Conservation (phyloP, 1,139 yeast species). For the Pichia sp. region DNA sequence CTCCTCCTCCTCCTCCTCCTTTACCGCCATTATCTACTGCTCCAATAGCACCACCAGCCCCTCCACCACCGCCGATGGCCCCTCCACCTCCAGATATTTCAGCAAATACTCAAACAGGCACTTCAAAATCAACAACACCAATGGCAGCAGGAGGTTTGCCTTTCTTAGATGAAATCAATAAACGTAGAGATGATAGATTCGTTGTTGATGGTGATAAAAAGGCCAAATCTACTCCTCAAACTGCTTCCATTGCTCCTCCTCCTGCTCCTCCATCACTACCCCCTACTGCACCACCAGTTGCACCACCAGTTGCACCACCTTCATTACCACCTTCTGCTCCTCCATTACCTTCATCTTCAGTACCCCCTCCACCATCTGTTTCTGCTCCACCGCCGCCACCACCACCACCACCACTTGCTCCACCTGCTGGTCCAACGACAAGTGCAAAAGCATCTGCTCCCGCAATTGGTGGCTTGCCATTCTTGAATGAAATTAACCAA, state of each 20-base stretch:
- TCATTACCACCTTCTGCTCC: slow-evolving; percentile 19
- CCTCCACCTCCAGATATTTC: slow-evolving; percentile 12
- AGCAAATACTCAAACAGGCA: not conserved
- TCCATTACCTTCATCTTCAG: slow-evolving; percentile 14
- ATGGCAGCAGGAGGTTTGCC: slow-evolving; percentile 30
- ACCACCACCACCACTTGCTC: slow-evolving; percentile 7
- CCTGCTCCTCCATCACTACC: slow-evolving; percentile 26
- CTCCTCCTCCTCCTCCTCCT: slow-evolving; percentile 1
- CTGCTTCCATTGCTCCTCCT: slow-evolving; percentile 38
- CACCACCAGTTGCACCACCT: slow-evolving; percentile 1
- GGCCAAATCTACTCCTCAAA: slow-evolving; percentile 27
- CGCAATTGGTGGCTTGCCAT: slow-evolving; percentile 34
- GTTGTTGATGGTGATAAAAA: slow-evolving; percentile 33
- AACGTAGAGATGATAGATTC: slow-evolving; percentile 45
- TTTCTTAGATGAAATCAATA: slow-evolving; percentile 50
- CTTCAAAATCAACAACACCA: slow-evolving; percentile 3
- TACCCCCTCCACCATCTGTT: slow-evolving; percentile 5
- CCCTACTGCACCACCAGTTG: slow-evolving; percentile 13
- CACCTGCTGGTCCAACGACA: slow-evolving; percentile 17
- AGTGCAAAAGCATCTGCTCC: slow-evolving; percentile 12
- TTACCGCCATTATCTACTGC: slow-evolving; percentile 7
- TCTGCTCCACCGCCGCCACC: slow-evolving; percentile 9
- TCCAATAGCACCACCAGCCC: slow-evolving; percentile 6
- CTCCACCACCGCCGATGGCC: slow-evolving; percentile 11
- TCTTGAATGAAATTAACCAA: slow-evolving; percentile 50